These are phyloP conservation scores for Rosa multiflora DNA, from an alignment of 306 rosid species.

Conservation along the genomic window DNA sequence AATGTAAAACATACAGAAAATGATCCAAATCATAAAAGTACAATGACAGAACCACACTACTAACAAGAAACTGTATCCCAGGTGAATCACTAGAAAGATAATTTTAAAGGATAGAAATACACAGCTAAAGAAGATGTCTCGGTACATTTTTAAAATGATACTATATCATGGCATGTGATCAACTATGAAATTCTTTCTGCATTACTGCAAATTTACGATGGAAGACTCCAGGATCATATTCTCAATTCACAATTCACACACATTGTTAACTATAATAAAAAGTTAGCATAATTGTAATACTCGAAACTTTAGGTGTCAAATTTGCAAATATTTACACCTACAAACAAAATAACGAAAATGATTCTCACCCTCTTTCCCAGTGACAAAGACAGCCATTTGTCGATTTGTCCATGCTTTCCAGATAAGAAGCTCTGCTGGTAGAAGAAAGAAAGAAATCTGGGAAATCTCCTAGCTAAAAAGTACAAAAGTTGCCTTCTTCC, in stretches of 20 bases:
- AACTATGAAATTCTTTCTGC: not conserved
- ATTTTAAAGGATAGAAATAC: not conserved
- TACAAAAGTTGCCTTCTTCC: conserved; percentile 59
- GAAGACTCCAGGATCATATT: not conserved
- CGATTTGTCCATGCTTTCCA: conserved; percentile 87
- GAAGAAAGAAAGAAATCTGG: conserved; percentile 61
- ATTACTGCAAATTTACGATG: not conserved
- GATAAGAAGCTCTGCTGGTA: conserved; percentile 79
- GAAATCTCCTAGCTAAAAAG: conserved; percentile 69
- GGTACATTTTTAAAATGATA: not conserved
- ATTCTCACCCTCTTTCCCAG: conserved; percentile 79
- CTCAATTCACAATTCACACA: not conserved
- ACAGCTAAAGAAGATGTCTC: not conserved
- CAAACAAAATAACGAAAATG: not conserved
- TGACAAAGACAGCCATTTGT: conserved; percentile 85
- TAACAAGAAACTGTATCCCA: not conserved
- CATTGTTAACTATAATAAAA: not conserved
- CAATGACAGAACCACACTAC: not conserved
- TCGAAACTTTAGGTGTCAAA: not conserved
- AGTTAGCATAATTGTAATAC: not conserved
- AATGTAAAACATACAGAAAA: not conserved
- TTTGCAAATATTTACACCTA: not conserved
- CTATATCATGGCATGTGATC: not conserved
- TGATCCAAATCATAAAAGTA: not conserved
- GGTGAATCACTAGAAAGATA: not conserved